Evolutionary conservation across 441 rosid species (phyloP), one percentile per base, ranked within the genome.

Genomic region (Adansonia grandidieri): DNA sequence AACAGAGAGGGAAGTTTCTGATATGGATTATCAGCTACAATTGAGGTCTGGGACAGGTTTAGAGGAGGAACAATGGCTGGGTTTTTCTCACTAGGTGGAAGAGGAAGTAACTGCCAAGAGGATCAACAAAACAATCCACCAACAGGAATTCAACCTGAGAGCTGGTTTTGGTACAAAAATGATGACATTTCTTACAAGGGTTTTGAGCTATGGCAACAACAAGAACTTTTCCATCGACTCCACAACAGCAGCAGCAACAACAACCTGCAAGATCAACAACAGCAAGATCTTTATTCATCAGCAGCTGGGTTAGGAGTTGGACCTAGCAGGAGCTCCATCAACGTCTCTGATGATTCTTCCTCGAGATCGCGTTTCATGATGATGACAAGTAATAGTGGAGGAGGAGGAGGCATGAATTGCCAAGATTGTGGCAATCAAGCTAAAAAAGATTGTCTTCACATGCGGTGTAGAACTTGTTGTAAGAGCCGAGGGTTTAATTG

Each of bases 401-500:
- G 54, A 11, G 74, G 54, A 48, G 88, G 74, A n/a, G 87, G 85
- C 19, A 79, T 83, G 19, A 93, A 93, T 78, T 93, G 99, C 78
- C 97, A 89, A 80, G 98, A 95, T 61, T 91, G 93, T 62, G 93
- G 95, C 19, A 92, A 91, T 69, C 94, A 92, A 79, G 97, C 97
- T 1, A 93, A 93, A 86, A 95, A 92, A 84, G 98, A 92, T 53
- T 95, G 98, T 22, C 9, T 68, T 7, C 95, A 95, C 84, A 84
- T 90, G 88, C 82, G 98, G 78, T 95, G 99, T 82, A 79, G 97
- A 77, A 93, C 97, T 76, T 95, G 98, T 60, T 95, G 99, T 71
- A 95, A 93, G 74, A 91, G 96, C 86, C 90, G 99, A 32, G 99
- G 97, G 61, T 90, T 92, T 11, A 92, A 91, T 0, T 93, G 97